Evolutionary conservation across 352 stramenopile genomes (phyloP).

Genomic region (Pythium dissotocum): DNA sequence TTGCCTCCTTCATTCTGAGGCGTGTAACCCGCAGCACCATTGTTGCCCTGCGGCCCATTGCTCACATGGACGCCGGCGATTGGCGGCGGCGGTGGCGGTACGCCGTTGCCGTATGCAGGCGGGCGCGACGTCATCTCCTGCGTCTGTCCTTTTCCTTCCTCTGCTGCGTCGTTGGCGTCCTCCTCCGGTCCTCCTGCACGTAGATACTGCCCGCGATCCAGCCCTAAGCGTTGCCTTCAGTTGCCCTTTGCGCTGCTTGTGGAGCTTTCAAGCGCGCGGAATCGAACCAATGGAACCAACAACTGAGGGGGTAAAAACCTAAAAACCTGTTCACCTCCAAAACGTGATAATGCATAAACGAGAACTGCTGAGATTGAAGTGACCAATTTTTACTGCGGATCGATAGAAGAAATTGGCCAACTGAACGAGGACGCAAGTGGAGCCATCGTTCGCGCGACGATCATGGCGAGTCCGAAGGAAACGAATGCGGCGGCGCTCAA

Average conservation of each 20-base stretch:
- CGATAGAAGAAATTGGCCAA: constrained; percentile 1
- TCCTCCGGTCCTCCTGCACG: not conserved
- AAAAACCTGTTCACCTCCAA: constrained; percentile 25
- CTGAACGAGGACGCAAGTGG: too few species aligned
- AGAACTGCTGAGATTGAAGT: constrained; percentile 12
- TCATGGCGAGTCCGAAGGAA: constrained; percentile 31
- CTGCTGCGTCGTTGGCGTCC: not conserved
- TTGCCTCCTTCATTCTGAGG: constrained; percentile 1
- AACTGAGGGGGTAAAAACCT: constrained; percentile 23
- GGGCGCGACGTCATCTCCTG: constrained; percentile 4
- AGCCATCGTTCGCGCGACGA: not conserved
- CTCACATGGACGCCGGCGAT: constrained; percentile 28
- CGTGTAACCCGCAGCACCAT: not conserved
- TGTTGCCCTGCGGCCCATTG: constrained; percentile 6
- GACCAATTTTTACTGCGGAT: not conserved
- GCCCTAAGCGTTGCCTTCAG: constrained; percentile 13
- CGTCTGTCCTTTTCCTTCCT: not conserved
- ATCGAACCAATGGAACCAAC: constrained; percentile 29
- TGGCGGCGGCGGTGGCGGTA: constrained; percentile 29
- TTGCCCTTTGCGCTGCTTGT: constrained; percentile 6
- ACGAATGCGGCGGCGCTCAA: not conserved
- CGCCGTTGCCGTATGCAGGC: constrained; percentile 24
- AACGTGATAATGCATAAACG: constrained; percentile 29
- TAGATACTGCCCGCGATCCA: not conserved
- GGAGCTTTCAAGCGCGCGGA: constrained; percentile 14